Percentiles rank a stretch among this genome's conserved stretches.
phyloP scores from a whole-genome alignment of 1,284 basidiomycete species.

The Irpex lacteus region DNA sequence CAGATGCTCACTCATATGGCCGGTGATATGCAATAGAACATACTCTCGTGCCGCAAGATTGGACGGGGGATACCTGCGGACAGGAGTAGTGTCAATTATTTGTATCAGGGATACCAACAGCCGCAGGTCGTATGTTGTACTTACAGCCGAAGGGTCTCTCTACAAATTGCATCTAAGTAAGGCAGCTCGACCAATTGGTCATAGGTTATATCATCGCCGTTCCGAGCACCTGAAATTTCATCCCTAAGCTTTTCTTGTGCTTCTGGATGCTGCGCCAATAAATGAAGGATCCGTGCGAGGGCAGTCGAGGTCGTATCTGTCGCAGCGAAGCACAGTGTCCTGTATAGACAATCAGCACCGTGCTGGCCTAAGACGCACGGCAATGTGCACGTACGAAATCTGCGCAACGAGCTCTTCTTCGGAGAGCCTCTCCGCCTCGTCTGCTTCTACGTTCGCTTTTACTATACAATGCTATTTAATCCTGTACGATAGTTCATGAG shows the following conservation, averaged over 20 bases:
- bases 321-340: constrained; percentile 28
- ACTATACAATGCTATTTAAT: constrained; percentile 11
- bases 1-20: background rate
- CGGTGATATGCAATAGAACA: background rate
- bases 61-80: constrained; percentile 3
- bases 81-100: no score
- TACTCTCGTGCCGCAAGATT: constrained; percentile 7
- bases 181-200: constrained; percentile 29
- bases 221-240: constrained; percentile 21
- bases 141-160: constrained; percentile 31
- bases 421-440: constrained; percentile 22
- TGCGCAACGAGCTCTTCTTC: constrained; percentile 27
- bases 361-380: background rate
- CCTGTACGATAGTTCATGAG: no score
- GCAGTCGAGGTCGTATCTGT: constrained; percentile 29
- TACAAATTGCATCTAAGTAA: constrained; percentile 31
- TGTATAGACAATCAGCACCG: constrained; percentile 1
- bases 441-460: constrained; percentile 21
- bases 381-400: constrained; percentile 20
- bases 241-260: constrained; percentile 25
- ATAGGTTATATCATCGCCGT: constrained; percentile 22
- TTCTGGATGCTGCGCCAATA: constrained; percentile 22
- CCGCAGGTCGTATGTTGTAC: constrained; percentile 1
- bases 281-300: constrained; percentile 23
- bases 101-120: no score